These are phyloP conservation scores for Trametopsis cervina DNA, from an alignment of 768 basidiomycete genomes.

Conservation along the genomic window DNA sequence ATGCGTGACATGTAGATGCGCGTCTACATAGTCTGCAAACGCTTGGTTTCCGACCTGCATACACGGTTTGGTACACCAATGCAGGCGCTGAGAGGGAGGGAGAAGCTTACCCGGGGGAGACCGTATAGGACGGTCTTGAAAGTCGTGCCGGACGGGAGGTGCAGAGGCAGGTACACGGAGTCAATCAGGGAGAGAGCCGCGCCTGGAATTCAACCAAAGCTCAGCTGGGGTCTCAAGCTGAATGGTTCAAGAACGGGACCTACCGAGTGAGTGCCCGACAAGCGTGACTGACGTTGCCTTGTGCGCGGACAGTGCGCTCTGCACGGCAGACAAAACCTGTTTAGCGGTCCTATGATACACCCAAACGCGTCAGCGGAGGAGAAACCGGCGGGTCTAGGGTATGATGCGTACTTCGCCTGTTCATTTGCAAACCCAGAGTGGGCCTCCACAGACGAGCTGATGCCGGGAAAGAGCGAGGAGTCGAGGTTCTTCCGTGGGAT, in stretches of 20 bases:
- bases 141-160: conserved; percentile 22
- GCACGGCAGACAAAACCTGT: conserved; percentile 37
- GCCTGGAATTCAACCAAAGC: conserved; percentile 19
- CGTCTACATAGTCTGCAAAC: conserved; percentile 48
- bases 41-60: conserved; percentile 52
- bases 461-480: conserved; percentile 42
- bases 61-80: no score
- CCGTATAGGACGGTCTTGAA: conserved; percentile 29
- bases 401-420: conserved; percentile 42
- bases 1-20: conserved; percentile 36
- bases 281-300: conserved; percentile 32
- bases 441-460: conserved; percentile 32
- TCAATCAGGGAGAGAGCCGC: conserved; percentile 33
- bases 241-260: no score
- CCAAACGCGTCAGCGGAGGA: no score
- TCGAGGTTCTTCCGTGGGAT: conserved; percentile 29
- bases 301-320: conserved; percentile 30
- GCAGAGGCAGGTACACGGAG: conserved; percentile 33
- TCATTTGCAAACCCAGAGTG: conserved; percentile 41
- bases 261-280: conserved; percentile 38
- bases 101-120: conserved; percentile 33
- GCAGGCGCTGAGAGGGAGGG: no score
- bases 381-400: no score
- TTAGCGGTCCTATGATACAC: conserved; percentile 37
- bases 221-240: no score